A percentile compares a stretch with the other conserved stretches of the same genome.
Conservation (phyloP, 805 yeast species). For the Teunomyces funiuensis region DNA sequence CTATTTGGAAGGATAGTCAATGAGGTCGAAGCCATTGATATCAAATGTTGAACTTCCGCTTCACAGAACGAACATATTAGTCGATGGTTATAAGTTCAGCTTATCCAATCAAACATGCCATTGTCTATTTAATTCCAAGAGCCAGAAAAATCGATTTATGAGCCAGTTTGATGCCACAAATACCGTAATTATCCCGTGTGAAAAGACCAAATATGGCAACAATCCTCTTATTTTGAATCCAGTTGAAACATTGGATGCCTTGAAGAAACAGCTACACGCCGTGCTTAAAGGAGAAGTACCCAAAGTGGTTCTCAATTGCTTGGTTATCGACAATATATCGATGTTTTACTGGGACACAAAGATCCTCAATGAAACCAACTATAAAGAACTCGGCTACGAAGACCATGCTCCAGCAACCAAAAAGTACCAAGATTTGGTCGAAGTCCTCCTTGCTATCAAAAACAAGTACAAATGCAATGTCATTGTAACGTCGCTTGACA, state of each 20-base stretch:
- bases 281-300: background rate
- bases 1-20: too few relatives aligned
- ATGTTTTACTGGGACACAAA: constrained; percentile 34
- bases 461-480: constrained; percentile 26
- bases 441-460: constrained; percentile 12
- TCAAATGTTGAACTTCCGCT: background rate
- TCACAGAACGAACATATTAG: background rate
- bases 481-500: constrained; percentile 29
- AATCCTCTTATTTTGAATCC: background rate
- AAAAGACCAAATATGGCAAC: background rate
- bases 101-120: constrained; percentile 5
- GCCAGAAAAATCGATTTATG: background rate
- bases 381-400: constrained; percentile 8
- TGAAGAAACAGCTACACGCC: background rate
- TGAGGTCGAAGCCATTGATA: constrained; percentile 1
- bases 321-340: constrained; percentile 34
- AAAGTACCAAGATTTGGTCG: constrained; percentile 17
- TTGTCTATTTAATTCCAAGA: constrained; percentile 5
- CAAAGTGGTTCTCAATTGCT: constrained; percentile 15
- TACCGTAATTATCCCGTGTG: constrained; percentile 6
- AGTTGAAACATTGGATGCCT: background rate
- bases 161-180: constrained; percentile 1
- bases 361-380: constrained; percentile 7
- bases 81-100: background rate
- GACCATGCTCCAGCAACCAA: constrained; percentile 6